Evolutionary conservation across 1,139 yeast genomes (phyloP), one percentile per base, ranked within the genome.

Genomic region (Yamadazyma aaseri): DNA sequence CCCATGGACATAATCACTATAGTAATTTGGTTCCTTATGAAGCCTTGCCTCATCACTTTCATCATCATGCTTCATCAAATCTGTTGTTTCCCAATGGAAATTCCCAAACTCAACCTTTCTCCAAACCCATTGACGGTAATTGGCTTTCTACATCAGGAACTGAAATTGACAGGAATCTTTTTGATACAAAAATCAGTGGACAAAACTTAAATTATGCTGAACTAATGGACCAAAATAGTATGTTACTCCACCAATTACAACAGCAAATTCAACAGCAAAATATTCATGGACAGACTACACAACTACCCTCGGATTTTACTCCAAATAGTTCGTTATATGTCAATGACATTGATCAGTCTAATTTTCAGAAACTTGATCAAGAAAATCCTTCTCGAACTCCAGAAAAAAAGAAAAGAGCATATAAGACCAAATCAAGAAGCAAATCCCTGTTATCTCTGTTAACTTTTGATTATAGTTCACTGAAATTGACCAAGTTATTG

Each of bases 401-500:
- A 20, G 34, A 20, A 7, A 34, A 24, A 17, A 33, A 22, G 30
- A 31, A 30, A 30, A 21, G 35, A 25, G 33, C 24, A 18, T 21
- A 30, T 15, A 30, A 25, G 17, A 30, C 33, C n/a, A 39, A 32
- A 14, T 30, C 36, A 12, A 40, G 35, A 22, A 26, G 28, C 8
- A 35, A 35, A 14, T 26, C 36, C 9, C 34, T 36, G 21, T 35
- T 37, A n/a, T 20, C 38, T 5, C 35, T 31, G 8, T 30, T 45
- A 3, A 18, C 28, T 16, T 52, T 62, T 30, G 65, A 60, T 38
- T 61, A 61, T 41, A 47, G 50, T 10, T 46, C 56, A 2, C 44
- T 44, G n/a, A 62, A 61, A 32, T 46, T 63, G 28, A 51, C 53
- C 7, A 45, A 46, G 33, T 39, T 65, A 31, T 50, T 65, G 26